Percentiles rank a stretch among this genome's conserved stretches.
Evolutionary conservation across 1,284 basidiomycete genomes (phyloP).

Genomic region (Heterobasidion parviporum): DNA sequence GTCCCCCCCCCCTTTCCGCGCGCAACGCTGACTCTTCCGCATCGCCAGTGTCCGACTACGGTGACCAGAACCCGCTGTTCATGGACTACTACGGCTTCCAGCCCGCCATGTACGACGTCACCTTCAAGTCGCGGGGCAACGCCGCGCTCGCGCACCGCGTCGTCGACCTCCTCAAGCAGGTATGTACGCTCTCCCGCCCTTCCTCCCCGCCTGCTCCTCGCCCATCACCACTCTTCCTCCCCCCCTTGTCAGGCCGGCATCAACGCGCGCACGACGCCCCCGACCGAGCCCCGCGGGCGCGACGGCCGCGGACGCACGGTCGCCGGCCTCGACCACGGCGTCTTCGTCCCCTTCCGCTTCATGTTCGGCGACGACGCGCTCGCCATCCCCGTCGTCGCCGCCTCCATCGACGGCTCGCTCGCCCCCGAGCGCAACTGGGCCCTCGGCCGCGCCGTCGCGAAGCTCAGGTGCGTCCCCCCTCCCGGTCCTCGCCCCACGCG

Average conservation of each 20-base stretch:
- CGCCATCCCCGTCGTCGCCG: conserved; percentile 59
- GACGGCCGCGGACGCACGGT: conserved; percentile 64
- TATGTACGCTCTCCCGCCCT: conserved; percentile 16
- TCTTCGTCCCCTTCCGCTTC: conserved; percentile 68
- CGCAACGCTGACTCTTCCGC: not conserved
- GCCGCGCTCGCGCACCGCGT: conserved; percentile 44
- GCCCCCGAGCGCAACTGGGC: conserved; percentile 57
- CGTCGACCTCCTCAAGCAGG: conserved; percentile 52
- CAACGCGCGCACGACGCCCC: conserved; percentile 39
- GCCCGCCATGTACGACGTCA: conserved; percentile 48
- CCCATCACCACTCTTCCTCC: not conserved
- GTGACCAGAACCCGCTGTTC: conserved; percentile 61
- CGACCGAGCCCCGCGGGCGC: conserved; percentile 46
- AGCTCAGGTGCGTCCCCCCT: conserved; percentile 36
- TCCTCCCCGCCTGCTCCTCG: not conserved
- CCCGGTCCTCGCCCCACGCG: conserved; percentile 3
- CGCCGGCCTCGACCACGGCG: conserved; percentile 60
- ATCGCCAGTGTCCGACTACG: conserved; percentile 61
- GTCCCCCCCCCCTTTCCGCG: conserved; percentile 9
- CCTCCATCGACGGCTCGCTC: conserved; percentile 57
- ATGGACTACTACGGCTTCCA: conserved; percentile 70
- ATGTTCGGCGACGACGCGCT: conserved; percentile 66
- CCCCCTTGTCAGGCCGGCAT: conserved; percentile 40
- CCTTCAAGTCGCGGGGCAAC: conserved; percentile 62
- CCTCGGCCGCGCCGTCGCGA: conserved; percentile 51